Evolutionary conservation across 1,284 basidiomycete genomes (phyloP).

Genomic region (Ustilago curta): DNA sequence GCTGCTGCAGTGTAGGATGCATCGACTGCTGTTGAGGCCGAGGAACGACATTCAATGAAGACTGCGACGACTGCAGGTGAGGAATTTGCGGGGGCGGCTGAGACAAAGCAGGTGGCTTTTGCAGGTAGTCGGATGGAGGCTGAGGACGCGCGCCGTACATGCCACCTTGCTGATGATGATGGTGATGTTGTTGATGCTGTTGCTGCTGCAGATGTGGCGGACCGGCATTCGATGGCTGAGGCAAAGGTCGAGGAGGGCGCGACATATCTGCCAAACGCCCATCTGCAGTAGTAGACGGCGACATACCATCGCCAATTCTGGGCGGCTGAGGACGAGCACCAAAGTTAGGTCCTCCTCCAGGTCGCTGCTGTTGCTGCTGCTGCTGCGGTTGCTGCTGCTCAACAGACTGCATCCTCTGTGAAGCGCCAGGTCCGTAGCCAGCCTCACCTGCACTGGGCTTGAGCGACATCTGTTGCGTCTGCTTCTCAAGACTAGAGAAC

Average conservation of each 20-base stretch:
- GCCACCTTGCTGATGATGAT: not conserved
- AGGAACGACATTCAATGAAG: slow-evolving; percentile 13
- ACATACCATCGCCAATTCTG: slow-evolving; percentile 24
- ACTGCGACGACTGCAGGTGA: slow-evolving; percentile 25
- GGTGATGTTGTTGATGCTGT: slow-evolving; percentile 3
- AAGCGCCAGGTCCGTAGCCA: slow-evolving; percentile 11
- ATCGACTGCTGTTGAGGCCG: slow-evolving; percentile 10
- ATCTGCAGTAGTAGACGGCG: slow-evolving; percentile 22
- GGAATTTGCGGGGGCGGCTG: slow-evolving; percentile 19
- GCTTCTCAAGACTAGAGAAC: slow-evolving; percentile 53
- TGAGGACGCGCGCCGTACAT: slow-evolving; percentile 43
- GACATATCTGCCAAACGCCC: slow-evolving; percentile 35
- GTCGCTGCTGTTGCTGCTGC: slow-evolving; percentile 30
- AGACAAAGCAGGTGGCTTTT: slow-evolving; percentile 11
- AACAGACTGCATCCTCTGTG: slow-evolving; percentile 37
- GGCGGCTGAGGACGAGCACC: slow-evolving; percentile 38
- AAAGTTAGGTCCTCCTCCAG: slow-evolving; percentile 33
- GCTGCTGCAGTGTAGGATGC: slow-evolving; percentile 10
- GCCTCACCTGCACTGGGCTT: slow-evolving; percentile 22
- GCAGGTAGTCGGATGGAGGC: slow-evolving; percentile 22
- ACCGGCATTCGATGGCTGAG: slow-evolving; percentile 33
- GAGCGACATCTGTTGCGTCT: slow-evolving; percentile 59
- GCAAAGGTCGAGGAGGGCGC: slow-evolving; percentile 51
- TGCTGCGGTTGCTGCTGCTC: slow-evolving; percentile 28
- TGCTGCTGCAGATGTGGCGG: slow-evolving; percentile 44